A percentile compares a stretch with the other conserved stretches of the same genome.
Conservation (phyloP, 2,329 filamentous ascomycete species). For the Massarina eburnea region DNA sequence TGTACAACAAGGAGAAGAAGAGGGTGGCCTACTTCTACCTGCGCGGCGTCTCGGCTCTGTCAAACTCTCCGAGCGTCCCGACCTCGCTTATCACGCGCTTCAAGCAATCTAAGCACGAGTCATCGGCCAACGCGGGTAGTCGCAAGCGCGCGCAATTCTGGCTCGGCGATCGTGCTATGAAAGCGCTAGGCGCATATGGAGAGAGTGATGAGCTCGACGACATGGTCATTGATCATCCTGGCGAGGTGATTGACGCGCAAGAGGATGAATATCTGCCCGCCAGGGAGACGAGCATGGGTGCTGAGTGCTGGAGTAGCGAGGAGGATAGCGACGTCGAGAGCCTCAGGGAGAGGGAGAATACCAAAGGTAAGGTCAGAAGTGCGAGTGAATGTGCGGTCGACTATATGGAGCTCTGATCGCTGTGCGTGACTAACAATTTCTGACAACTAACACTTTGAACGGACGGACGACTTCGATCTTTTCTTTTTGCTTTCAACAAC, state of each 20-base stretch:
- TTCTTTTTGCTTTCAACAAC: not conserved
- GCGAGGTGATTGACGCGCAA: conserved; percentile 42
- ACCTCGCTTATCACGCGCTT: conserved; percentile 40
- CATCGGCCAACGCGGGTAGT: conserved; percentile 58
- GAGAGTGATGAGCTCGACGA: conserved; percentile 49
- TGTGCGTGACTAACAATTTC: not conserved
- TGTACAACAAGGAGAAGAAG: conserved; percentile 92
- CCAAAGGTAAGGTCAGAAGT: conserved; percentile 52
- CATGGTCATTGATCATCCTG: conserved; percentile 42
- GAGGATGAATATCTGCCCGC: conserved; percentile 40
- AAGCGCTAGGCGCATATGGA: conserved; percentile 46
- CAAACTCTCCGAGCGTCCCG: conserved; percentile 57
- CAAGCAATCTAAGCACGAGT: conserved; percentile 48
- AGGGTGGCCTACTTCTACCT: conserved; percentile 93
- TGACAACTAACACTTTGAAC: not conserved
- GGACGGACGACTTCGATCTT: not conserved
- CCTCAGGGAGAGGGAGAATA: conserved; percentile 41
- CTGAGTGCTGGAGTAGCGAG: conserved; percentile 34
- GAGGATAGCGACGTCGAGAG: conserved; percentile 39
- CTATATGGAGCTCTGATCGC: conserved; percentile 41
- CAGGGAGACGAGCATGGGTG: conserved; percentile 34
- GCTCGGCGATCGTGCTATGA: conserved; percentile 69
- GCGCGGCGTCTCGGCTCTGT: conserved; percentile 80
- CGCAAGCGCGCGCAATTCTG: conserved; percentile 86
- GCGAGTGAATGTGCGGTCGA: conserved; percentile 58